Base-by-base conservation (phyloP, 495 filamentous ascomycete species). In the Thermochaetoides thermophila region DNA sequence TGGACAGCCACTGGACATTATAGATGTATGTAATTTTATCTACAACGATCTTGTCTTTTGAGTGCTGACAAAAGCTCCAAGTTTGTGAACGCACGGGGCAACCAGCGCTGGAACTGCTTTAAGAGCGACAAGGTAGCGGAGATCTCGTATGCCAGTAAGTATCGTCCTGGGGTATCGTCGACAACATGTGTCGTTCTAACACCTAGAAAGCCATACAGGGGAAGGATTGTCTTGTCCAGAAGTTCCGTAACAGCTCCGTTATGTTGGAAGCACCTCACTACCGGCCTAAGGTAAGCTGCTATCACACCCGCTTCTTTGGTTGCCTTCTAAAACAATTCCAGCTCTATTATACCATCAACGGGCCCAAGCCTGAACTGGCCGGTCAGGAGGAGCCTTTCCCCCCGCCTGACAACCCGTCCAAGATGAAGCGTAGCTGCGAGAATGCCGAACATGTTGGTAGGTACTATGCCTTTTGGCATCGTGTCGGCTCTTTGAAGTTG, bases 221-320 rank as follows among this genome's bases (percentile, higher is more conserved):
- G 24, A 75, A 76, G 40, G 87, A 92, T 49, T 84, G 81, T 34
- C 66, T 95, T 5, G 71, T 94, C 20, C 77, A 89, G 47, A 92
- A 95, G 44, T 96, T 97, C 56, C 78, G 87, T 14, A 97, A 97
- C 57, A 93, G 84, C 33, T 82, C 81, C 4, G 84, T 97, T 10
- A 95, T 95, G 81, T 60, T 84, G 8, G 84, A 95, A 55, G 67
- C 75, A 26, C 63, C 71, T 4, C 74, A 75, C 14, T 87, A 80
- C 48, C 78, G 85, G 7, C 87, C 87, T 2, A 91, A 89, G 66
- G 82, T 86, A 54, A 43, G 48, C 40, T 7, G 19, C 23, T 14
- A 11, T 11, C 20, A 17, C 5, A 9, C 4, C 10, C 2, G 17
- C 6, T 31, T n/a, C 16, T 28, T n/a, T 34, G 12, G 43, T 40